Evolutionary conservation across 2,329 filamentous ascomycete species (phyloP), one percentile per base, ranked within the genome.

Genomic region (Aspergillus pseudotamarii): DNA sequence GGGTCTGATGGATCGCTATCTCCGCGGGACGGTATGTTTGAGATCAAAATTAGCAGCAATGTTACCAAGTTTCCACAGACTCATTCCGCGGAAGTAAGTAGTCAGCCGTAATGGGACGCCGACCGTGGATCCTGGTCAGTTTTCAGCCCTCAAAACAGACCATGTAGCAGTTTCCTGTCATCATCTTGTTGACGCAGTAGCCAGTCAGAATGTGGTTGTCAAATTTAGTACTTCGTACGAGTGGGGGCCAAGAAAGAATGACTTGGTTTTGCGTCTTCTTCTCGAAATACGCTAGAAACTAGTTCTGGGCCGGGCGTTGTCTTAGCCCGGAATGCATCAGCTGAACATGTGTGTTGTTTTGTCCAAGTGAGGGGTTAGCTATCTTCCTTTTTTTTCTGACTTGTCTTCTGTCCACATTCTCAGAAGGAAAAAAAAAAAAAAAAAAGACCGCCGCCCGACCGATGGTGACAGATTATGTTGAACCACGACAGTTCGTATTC

Each of bases 261-360:
- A 32, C 16, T 56, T 38, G 36, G n/a, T 38, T 36, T 51, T 34
- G 46, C 23, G 19, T 30, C 16, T 73, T 73, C 70, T 71, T 73
- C 70, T 71, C 55, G 71, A 73, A 73, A 51, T 60, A 34, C 68
- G 64, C 69, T 73, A 72, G 71, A 73, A 72, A 59, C 41, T 34
- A 54, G 46, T 50, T 50, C 30, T 58, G 14, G 34, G 45, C 38
- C 56, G 57, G 53, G 60, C 60, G 54, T 28, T 53, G 32, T 23
- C 43, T 62, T 41, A 36, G 23, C 23, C 16, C 23, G 9, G n/a
- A 23, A 45, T 45, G 34, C 21, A n/a, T 48, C 26, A 43, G 21
- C 41, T 54, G 58, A 45, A 50, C 46, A 19, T 30, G 34, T 14
- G 34, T 36, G 14, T 36, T 16, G 21, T 16, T 23, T 4, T 19